phyloP scores from a whole-genome alignment of 768 basidiomycete genomes.

The Hericium erinaceus region DNA sequence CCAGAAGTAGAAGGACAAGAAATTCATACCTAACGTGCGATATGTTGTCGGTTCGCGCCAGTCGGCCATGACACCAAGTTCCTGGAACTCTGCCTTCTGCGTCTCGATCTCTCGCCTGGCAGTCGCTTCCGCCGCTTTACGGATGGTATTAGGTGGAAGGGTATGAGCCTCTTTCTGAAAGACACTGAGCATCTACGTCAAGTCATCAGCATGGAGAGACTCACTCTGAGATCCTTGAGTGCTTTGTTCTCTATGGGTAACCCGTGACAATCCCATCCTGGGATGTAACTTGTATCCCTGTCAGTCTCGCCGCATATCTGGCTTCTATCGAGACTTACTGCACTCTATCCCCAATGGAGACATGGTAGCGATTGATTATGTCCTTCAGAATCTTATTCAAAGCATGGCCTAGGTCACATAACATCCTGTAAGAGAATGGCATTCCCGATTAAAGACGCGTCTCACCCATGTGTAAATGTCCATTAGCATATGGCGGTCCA shows the following conservation, averaged over 20 bases:
- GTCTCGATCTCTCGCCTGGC: slow-evolving; percentile 65
- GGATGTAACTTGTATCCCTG: slow-evolving; percentile 56
- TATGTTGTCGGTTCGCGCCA: slow-evolving; percentile 70
- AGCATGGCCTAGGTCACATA: slow-evolving; percentile 63
- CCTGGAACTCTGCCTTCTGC: slow-evolving; percentile 72
- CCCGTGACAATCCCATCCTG: slow-evolving; percentile 98
- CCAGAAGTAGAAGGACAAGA: not conserved
- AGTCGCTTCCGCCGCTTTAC: slow-evolving; percentile 59
- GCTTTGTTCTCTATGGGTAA: slow-evolving; percentile 96
- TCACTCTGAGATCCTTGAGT: slow-evolving; percentile 62
- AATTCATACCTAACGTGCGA: slow-evolving; percentile 65
- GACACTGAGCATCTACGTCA: not conserved
- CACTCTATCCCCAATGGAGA: slow-evolving; percentile 67
- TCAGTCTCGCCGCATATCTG: too few species aligned
- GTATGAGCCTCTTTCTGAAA: slow-evolving; percentile 40
- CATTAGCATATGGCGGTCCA: slow-evolving; percentile 97
- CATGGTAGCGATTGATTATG: slow-evolving; percentile 83
- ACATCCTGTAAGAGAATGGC: too few species aligned
- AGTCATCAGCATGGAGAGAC: slow-evolving; percentile 13
- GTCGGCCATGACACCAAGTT: slow-evolving; percentile 87
- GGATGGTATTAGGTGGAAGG: slow-evolving; percentile 52
- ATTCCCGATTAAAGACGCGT: not conserved
- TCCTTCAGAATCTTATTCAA: slow-evolving; percentile 96
- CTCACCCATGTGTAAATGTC: slow-evolving; percentile 88
- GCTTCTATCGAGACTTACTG: slow-evolving; percentile 45